Percentiles rank a stretch among this genome's conserved stretches.
Evolutionary conservation across 2,329 filamentous ascomycete genomes (phyloP).

Genomic region (Sporothrix humicola): DNA sequence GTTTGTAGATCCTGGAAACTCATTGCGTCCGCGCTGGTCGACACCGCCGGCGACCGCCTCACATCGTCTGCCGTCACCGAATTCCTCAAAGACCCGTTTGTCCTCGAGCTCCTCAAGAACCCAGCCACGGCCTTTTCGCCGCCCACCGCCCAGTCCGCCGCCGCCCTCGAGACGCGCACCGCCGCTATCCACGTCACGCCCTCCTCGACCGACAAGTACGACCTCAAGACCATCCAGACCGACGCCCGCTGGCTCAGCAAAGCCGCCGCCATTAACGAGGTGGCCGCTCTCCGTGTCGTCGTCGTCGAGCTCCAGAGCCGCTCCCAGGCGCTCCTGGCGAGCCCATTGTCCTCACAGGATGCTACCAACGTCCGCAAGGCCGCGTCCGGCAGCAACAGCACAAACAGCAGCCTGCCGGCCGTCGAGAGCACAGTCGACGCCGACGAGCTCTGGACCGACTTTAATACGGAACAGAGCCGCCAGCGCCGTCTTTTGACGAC

Average conservation of each 20-base stretch:
- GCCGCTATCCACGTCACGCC: conserved; percentile 84
- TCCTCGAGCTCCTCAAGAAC: conserved; percentile 69
- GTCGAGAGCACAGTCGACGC: conserved; percentile 53
- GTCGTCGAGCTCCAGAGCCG: conserved; percentile 84
- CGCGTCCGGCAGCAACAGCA: conserved; percentile 58
- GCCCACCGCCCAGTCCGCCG: conserved; percentile 67
- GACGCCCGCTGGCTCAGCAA: conserved; percentile 87
- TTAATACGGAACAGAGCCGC: conserved; percentile 66
- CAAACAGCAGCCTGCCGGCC: conserved; percentile 39
- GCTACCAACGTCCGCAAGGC: conserved; percentile 76
- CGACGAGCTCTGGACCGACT: conserved; percentile 61
- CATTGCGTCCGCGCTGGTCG: conserved; percentile 60
- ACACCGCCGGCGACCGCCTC: conserved; percentile 63
- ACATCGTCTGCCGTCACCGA: conserved; percentile 61
- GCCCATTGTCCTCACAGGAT: conserved; percentile 78
- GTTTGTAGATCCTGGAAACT: conserved; percentile 65
- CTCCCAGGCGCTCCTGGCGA: conserved; percentile 72
- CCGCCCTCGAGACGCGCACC: conserved; percentile 80
- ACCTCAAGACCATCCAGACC: conserved; percentile 79
- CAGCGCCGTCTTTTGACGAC: conserved; percentile 71
- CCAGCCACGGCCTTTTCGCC: conserved; percentile 71
- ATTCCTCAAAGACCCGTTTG: conserved; percentile 74
- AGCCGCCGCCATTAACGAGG: conserved; percentile 76
- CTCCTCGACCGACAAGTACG: conserved; percentile 67
- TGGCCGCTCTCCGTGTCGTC: conserved; percentile 79